Conservation (phyloP, 805 yeast genomes). For the Lipomyces orientalis region DNA sequence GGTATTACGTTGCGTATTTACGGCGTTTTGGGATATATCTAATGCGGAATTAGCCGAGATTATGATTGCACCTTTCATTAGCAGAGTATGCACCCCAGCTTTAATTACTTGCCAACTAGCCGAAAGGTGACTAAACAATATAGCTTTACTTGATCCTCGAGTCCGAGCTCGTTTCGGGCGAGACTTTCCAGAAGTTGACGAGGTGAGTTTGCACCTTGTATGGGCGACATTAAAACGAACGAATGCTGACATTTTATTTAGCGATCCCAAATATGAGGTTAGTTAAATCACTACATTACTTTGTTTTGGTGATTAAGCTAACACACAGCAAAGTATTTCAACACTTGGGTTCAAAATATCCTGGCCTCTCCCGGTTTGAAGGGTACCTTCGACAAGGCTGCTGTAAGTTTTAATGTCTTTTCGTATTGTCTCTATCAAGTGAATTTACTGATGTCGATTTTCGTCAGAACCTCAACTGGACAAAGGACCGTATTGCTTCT, state of each 20-base stretch:
- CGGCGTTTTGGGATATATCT: neutral
- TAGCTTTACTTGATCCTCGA: conserved; percentile 26
- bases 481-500: neutral
- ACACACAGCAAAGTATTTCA: conserved; percentile 16
- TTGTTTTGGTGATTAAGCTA: neutral
- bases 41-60: conserved; percentile 27
- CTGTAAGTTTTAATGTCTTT: conserved; percentile 5
- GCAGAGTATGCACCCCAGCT: conserved; percentile 26
- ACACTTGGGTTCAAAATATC: conserved; percentile 34
- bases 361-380: conserved; percentile 37
- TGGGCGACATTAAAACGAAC: conserved; percentile 8
- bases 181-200: conserved; percentile 14
- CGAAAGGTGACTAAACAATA: neutral
- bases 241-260: conserved; percentile 3
- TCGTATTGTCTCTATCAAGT: neutral
- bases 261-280: conserved; percentile 36
- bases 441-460: neutral
- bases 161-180: conserved; percentile 12
- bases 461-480: neutral
- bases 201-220: conserved; percentile 13
- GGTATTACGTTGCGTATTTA: conserved; percentile 7
- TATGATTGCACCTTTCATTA: conserved; percentile 38
- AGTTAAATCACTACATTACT: neutral
- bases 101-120: neutral
- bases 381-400: conserved; percentile 33